Evolutionary conservation across 2,329 filamentous ascomycete species (phyloP), one percentile per base, ranked within the genome.

Genomic region (Stachybotrys chlorohalonatus): DNA sequence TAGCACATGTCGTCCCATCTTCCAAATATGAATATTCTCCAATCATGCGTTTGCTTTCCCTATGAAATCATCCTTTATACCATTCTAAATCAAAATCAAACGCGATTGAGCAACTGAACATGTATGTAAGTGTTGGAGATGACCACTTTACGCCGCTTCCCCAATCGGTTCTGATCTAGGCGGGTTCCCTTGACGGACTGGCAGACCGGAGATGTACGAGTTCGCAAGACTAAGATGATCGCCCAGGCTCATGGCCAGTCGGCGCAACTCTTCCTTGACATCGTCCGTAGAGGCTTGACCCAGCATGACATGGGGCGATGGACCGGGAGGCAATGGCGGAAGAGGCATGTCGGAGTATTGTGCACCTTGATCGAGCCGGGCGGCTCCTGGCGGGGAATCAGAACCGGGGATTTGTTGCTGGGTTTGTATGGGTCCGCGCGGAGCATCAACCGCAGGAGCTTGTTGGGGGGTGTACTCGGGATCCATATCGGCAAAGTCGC

Each of bases 221-320:
- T 77, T 76, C 13, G 75, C 73, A 30, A 75, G 60, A 11, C 68
- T 71, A 5, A 80, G 65, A 54, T 80, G 77, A n/a, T 79, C 76
- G 6, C 73, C 68, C 3, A 80, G 66, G 54, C 72, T 75, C 65
- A 75, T 75, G 13, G 78, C 73, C 56, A 83, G 68, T 16, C 75
- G 72, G 8, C 79, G 73, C 57, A 83, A 70, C 59, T 77, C 72
- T 55, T 76, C 73, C 48, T 76, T 76, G 17, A 80, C 76, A 51
- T 82, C 80, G 30, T 76, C 74, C 5, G 71, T 64, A 0, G 76
- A 75, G 0, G 79, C 78, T 36, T 75, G 71, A 2, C 79, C 79
- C 62, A 83, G 79, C 72, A 84, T 77, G 47, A 81, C 78, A 52
- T 73, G 72, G 2, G 73, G 66, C 1, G 76, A 74, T 1, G 80